These are phyloP conservation scores for Furcasterigmium furcatum DNA, from an alignment of 2,329 filamentous ascomycete genomes.

Conservation along the genomic window DNA sequence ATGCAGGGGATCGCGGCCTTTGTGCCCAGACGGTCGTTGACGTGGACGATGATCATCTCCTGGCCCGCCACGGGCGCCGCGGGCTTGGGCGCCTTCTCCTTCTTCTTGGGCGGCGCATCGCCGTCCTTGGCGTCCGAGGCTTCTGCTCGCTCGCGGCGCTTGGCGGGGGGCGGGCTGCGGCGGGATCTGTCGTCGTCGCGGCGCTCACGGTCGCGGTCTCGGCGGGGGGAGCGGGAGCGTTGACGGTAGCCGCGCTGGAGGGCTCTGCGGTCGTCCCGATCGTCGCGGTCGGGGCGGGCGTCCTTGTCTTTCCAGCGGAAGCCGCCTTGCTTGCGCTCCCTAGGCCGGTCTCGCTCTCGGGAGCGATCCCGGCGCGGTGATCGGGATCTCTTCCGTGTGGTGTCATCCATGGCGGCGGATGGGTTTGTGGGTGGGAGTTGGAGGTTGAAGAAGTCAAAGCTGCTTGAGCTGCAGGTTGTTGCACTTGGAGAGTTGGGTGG, in stretches of 20 bases:
- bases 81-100: conserved; percentile 20
- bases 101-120: conserved; percentile 20
- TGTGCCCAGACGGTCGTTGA: conserved; percentile 96
- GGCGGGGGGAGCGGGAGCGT: conserved; percentile 33
- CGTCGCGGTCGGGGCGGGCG: conserved; percentile 36
- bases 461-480: neutral
- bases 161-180: conserved; percentile 31
- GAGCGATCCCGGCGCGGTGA: conserved; percentile 11
- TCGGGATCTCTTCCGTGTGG: conserved; percentile 9
- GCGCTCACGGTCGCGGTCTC: conserved; percentile 17
- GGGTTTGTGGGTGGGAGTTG: neutral
- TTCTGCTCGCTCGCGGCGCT: conserved; percentile 18
- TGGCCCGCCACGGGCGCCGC: conserved; percentile 43
- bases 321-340: conserved; percentile 24
- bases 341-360: conserved; percentile 5
- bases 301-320: conserved; percentile 59
- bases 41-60: conserved; percentile 89
- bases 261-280: conserved; percentile 27
- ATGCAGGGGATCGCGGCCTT: conserved; percentile 91
- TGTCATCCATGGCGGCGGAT: conserved; percentile 8
- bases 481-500: too few species aligned
- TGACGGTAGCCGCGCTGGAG: conserved; percentile 52
- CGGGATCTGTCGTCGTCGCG: conserved; percentile 27
- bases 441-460: neutral
- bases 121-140: conserved; percentile 22